A percentile compares a stretch with the other conserved stretches of the same genome.
Evolutionary conservation across 768 basidiomycete genomes (phyloP).

Genomic region (Termitomyces sp.): DNA sequence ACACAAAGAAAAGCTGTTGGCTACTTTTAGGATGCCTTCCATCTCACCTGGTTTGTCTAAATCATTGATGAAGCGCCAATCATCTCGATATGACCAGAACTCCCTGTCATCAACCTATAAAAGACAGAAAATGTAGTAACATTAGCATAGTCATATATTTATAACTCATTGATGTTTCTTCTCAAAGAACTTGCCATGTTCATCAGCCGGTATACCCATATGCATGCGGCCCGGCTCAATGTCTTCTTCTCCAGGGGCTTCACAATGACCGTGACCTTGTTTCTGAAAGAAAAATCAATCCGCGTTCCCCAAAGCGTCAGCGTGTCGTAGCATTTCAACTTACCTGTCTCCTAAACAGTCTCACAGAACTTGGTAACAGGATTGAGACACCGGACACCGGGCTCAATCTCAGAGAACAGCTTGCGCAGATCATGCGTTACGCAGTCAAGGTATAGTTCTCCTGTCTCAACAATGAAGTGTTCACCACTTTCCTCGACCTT

Average conservation of each 20-base stretch:
- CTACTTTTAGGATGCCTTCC: no score
- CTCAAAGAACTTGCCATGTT: conserved; percentile 93
- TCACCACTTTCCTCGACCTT: conserved; percentile 95
- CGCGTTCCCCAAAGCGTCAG: conserved; percentile 20
- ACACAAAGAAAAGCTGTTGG: no score
- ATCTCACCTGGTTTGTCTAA: no score
- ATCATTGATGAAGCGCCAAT: no score
- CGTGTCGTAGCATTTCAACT: conserved; percentile 97
- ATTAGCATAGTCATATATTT: no score
- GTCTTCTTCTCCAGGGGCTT: conserved; percentile 97
- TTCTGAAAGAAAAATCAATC: conserved; percentile 44
- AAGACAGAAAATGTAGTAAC: no score
- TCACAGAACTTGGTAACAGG: conserved; percentile 98
- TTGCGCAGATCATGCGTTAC: conserved; percentile 93
- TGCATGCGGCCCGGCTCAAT: conserved; percentile 90
- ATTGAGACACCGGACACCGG: conserved; percentile 74
- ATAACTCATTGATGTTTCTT: conserved; percentile 91
- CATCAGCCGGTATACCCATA: conserved; percentile 93
- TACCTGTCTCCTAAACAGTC: conserved; percentile 96
- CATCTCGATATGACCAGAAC: no score
- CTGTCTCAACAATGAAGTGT: conserved; percentile 94
- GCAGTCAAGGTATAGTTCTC: conserved; percentile 94
- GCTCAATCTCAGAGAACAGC: conserved; percentile 96
- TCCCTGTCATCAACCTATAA: no score
- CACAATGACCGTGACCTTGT: conserved; percentile 98